Percentiles rank a stretch among this genome's conserved stretches.
Conservation (phyloP, 2,329 filamentous ascomycete genomes). For the Aspergillus intermedius region DNA sequence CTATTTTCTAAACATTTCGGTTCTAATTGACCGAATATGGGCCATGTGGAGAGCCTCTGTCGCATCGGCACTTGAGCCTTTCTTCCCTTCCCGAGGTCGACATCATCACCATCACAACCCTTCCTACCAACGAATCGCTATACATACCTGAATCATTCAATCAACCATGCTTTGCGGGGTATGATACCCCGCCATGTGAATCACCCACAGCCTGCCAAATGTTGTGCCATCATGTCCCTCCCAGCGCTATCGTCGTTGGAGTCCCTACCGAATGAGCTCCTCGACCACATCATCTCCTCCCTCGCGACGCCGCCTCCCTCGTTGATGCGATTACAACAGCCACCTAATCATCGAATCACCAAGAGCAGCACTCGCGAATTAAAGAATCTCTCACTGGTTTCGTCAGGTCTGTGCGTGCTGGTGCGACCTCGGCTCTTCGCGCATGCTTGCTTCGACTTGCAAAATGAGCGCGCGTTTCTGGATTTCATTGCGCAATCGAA, state of each 20-base stretch:
- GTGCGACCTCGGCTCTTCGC: conserved; percentile 54
- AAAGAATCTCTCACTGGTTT: conserved; percentile 53
- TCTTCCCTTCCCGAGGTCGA: conserved; percentile 9
- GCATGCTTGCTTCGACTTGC: conserved; percentile 40
- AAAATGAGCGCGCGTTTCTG: conserved; percentile 29
- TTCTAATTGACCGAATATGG: background rate
- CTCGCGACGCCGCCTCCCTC: conserved; percentile 49
- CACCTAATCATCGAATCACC: conserved; percentile 43
- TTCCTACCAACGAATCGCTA: background rate
- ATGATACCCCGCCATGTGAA: conserved; percentile 9
- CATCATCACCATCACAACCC: background rate
- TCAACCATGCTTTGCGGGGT: background rate
- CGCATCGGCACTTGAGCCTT: conserved; percentile 14
- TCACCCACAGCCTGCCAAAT: background rate
- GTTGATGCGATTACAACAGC: conserved; percentile 42
- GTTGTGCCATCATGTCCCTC: conserved; percentile 11
- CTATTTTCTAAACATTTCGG: no score
- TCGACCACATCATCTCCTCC: conserved; percentile 52
- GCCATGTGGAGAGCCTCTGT: background rate
- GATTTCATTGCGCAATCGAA: conserved; percentile 29
- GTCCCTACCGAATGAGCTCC: conserved; percentile 55
- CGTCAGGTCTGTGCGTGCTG: conserved; percentile 47
- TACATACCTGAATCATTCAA: background rate
- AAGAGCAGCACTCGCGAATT: conserved; percentile 35
- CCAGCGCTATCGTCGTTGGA: conserved; percentile 19